Evolutionary conservation across 768 basidiomycete genomes (phyloP).

Genomic region (Phanerodontia chrysosporium): DNA sequence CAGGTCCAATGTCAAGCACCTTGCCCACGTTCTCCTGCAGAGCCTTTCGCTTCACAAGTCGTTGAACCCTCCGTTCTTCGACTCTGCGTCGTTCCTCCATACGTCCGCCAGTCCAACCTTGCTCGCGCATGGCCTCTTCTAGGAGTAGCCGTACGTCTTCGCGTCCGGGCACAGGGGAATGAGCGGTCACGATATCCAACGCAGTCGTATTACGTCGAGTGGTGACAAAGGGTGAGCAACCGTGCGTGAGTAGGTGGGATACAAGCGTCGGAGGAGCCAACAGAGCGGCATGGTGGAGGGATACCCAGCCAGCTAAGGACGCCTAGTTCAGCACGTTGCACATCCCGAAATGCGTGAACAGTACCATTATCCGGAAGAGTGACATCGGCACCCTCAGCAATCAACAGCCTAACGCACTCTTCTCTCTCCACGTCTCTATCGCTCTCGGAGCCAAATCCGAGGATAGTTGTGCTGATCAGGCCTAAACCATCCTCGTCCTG

Average conservation of each 20-base stretch:
- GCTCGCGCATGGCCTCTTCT: slow-evolving; percentile 82
- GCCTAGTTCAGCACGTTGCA: neutral
- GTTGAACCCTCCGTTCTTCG: slow-evolving; percentile 54
- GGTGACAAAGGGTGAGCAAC: slow-evolving; percentile 75
- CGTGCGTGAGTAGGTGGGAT: slow-evolving; percentile 89
- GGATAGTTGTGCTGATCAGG: slow-evolving; percentile 70
- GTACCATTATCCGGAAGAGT: slow-evolving; percentile 57
- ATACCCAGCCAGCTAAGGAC: slow-evolving; percentile 83
- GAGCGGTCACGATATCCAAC: slow-evolving; percentile 85
- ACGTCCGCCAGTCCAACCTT: slow-evolving; percentile 76
- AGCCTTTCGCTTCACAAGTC: slow-evolving; percentile 46
- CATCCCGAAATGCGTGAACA: slow-evolving; percentile 5
- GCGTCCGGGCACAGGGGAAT: slow-evolving; percentile 75
- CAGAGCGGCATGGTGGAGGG: slow-evolving; percentile 88
- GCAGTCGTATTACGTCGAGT: slow-evolving; percentile 82
- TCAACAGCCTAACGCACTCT: slow-evolving; percentile 79
- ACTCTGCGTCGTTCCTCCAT: slow-evolving; percentile 65
- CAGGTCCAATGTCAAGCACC: slow-evolving; percentile 49
- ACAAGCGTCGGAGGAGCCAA: slow-evolving; percentile 87
- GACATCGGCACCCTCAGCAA: slow-evolving; percentile 73
- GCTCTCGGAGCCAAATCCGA: slow-evolving; percentile 77
- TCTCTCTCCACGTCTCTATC: slow-evolving; percentile 88
- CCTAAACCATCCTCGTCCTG: slow-evolving; percentile 87
- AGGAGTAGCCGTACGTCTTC: slow-evolving; percentile 84
- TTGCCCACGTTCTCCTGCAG: slow-evolving; percentile 57